These are phyloP conservation scores for Aspergillus intermedius DNA, from an alignment of 2,329 filamentous ascomycete species.

Conservation along the genomic window DNA sequence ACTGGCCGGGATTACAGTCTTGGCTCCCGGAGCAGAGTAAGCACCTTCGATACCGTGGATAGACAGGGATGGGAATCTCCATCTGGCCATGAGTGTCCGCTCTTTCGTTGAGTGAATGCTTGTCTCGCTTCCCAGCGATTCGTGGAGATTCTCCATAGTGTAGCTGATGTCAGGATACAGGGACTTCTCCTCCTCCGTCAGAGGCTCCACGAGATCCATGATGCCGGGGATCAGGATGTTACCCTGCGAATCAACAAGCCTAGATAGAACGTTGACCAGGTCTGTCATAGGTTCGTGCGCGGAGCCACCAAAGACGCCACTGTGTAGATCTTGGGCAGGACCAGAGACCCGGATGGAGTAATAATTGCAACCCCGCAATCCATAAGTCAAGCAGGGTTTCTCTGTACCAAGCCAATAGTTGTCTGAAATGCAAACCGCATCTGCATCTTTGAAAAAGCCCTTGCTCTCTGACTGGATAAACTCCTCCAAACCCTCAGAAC, in stretches of 20 bases:
- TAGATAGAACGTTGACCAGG: conserved; percentile 71
- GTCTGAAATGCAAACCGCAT: conserved; percentile 96
- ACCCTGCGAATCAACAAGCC: conserved; percentile 80
- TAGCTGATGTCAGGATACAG: conserved; percentile 90
- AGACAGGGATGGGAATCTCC: conserved; percentile 90
- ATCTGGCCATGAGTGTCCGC: conserved; percentile 86
- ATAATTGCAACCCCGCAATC: conserved; percentile 95
- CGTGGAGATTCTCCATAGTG: conserved; percentile 91
- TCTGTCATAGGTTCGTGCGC: conserved; percentile 99
- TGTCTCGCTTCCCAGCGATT: conserved; percentile 83
- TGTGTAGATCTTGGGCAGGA: conserved; percentile 89
- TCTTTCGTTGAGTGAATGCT: conserved; percentile 86
- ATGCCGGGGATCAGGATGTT: conserved; percentile 94
- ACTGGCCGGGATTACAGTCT: conserved; percentile 98
- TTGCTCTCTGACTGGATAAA: conserved; percentile 87
- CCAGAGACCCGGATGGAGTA: conserved; percentile 88
- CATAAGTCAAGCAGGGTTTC: conserved; percentile 97
- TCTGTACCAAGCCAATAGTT: conserved; percentile 99
- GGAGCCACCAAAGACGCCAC: conserved; percentile 91
- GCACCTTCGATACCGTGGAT: conserved; percentile 93
- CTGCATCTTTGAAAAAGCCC: conserved; percentile 89
- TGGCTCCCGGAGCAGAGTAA: conserved; percentile 86
- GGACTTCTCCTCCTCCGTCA: conserved; percentile 76
- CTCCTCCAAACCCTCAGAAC: conserved; percentile 91
- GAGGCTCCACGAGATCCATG: conserved; percentile 81